These are phyloP conservation scores for Angophora floribunda DNA, from an alignment of 345 rosid species.

Conservation along the genomic window DNA sequence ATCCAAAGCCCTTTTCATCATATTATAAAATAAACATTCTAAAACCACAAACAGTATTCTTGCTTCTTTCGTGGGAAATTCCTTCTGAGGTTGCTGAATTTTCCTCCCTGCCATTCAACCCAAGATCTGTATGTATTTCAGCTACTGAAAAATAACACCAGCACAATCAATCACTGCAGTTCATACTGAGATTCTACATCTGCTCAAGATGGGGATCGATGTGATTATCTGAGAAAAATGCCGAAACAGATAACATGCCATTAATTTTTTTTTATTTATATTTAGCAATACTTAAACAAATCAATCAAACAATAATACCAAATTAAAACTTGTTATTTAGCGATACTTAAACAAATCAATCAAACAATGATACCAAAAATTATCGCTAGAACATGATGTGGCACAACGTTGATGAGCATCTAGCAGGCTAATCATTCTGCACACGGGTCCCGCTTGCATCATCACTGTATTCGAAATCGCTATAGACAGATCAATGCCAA, in stretches of 20 bases:
- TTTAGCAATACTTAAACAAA: neutral
- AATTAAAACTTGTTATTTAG: neutral
- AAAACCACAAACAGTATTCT: neutral
- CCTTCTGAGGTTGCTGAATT: neutral
- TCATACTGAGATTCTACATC: neutral
- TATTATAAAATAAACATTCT: neutral
- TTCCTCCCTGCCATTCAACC: neutral
- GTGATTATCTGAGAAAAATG: neutral
- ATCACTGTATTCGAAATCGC: neutral
- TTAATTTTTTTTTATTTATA: neutral
- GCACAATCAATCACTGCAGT: neutral
- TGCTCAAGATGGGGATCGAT: neutral
- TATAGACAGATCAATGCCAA: neutral
- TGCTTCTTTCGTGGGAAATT: neutral
- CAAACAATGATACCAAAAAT: neutral
- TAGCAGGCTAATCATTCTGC: neutral
- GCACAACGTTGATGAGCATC: rapidly evolving
- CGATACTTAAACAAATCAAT: neutral
- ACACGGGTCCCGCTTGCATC: neutral
- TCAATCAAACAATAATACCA: neutral
- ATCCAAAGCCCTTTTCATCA: neutral
- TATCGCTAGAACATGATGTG: neutral
- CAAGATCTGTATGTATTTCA: neutral
- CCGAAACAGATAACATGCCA: neutral
- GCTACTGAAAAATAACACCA: neutral